Conservation (phyloP, 805 yeast species). For the Metschnikowia anglica region DNA sequence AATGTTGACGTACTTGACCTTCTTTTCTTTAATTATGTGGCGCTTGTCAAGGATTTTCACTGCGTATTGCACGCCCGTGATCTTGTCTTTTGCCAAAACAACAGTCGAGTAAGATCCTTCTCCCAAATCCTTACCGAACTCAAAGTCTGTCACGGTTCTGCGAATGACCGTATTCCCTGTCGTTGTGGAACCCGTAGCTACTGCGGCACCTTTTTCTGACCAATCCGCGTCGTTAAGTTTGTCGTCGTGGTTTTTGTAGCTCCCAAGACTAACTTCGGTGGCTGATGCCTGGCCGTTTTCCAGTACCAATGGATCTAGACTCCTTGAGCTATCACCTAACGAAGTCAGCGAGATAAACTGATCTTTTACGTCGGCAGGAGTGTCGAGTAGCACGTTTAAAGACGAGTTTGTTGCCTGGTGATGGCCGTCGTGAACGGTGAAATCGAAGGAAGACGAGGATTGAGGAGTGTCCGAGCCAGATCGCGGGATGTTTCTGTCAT, state of each 20-base stretch:
- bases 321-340: conserved; percentile 2
- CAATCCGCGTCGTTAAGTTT: conserved; percentile 26
- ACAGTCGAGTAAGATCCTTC: conserved; percentile 49
- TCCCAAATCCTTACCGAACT: conserved; percentile 42
- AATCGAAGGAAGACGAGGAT: conserved; percentile 33
- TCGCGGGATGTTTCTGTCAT: conserved; percentile 9
- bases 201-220: conserved; percentile 39
- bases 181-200: conserved; percentile 9
- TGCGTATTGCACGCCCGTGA: conserved; percentile 61
- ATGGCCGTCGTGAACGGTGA: conserved; percentile 20
- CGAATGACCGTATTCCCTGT: conserved; percentile 28
- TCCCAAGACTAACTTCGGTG: conserved; percentile 11
- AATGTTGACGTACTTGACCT: conserved; percentile 79
- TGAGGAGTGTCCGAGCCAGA: conserved; percentile 33
- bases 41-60: conserved; percentile 74
- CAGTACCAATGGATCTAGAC: conserved; percentile 3
- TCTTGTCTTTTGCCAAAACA: conserved; percentile 48
- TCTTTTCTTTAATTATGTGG: conserved; percentile 77
- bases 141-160: conserved; percentile 41
- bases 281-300: conserved; percentile 8
- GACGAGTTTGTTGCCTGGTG: conserved; percentile 31
- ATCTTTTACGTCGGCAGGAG: conserved; percentile 24
- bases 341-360: conserved; percentile 17
- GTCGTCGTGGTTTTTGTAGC: conserved; percentile 21
- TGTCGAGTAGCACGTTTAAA: conserved; percentile 36